Evolutionary conservation across 768 basidiomycete species (phyloP).

Genomic region (Boletus bicolor): DNA sequence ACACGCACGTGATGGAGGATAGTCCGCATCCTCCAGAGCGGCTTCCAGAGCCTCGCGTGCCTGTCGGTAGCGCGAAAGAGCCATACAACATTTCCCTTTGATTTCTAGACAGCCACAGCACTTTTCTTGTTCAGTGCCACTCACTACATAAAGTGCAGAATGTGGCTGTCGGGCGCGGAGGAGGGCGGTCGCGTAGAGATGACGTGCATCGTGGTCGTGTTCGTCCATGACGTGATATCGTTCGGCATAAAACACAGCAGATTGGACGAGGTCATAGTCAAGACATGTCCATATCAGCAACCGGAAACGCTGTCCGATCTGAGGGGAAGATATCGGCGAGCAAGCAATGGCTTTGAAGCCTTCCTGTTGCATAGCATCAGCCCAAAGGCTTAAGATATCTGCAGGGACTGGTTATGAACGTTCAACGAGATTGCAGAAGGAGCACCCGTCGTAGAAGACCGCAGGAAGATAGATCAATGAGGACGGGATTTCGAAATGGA

Average conservation of each 20-base stretch:
- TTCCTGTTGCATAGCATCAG: constrained; percentile 56
- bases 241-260: constrained; percentile 89
- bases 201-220: constrained; percentile 74
- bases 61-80: constrained; percentile 71
- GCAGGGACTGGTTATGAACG: constrained; percentile 18
- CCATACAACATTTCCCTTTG: constrained; percentile 71
- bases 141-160: constrained; percentile 71
- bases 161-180: constrained; percentile 67
- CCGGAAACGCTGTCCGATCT: constrained; percentile 66
- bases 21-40: constrained; percentile 50
- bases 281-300: constrained; percentile 80
- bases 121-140: constrained; percentile 52
- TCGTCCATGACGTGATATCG: constrained; percentile 72
- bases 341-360: constrained; percentile 27
- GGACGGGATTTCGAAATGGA: constrained; percentile 21
- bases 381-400: constrained; percentile 32
- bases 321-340: constrained; percentile 46
- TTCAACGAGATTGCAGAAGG: constrained; percentile 8
- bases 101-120: constrained; percentile 79
- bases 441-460: constrained; percentile 9
- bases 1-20: constrained; percentile 57
- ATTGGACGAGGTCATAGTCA: constrained; percentile 72
- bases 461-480: constrained; percentile 5
- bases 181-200: constrained; percentile 79
- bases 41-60: constrained; percentile 70